Conservation (phyloP, 768 basidiomycete genomes). For the Podaxis rugospora region DNA sequence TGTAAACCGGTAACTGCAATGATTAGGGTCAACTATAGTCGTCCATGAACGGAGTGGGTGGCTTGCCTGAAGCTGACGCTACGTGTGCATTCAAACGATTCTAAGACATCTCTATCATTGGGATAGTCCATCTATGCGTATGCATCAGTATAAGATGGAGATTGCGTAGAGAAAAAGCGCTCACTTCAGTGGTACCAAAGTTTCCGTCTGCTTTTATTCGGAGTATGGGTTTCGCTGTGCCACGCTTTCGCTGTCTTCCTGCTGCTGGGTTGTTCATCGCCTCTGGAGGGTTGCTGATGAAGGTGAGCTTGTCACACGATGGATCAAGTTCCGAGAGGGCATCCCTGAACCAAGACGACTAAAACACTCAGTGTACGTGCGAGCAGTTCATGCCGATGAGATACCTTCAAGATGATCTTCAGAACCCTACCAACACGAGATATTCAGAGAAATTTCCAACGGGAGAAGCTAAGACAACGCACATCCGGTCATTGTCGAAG, state of each 20-base stretch:
- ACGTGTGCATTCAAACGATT: slow-evolving; percentile 78
- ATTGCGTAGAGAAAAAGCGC: background rate
- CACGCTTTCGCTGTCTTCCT: slow-evolving; percentile 17
- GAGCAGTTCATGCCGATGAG: slow-evolving; percentile 9
- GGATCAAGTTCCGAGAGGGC: slow-evolving; percentile 90
- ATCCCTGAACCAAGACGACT: slow-evolving; percentile 92
- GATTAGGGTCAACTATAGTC: background rate
- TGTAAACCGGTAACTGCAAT: slow-evolving; percentile 71
- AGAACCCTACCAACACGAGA: slow-evolving; percentile 45
- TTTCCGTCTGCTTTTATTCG: slow-evolving; percentile 78
- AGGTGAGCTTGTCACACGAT: slow-evolving; percentile 79
- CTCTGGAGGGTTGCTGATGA: slow-evolving; percentile 68
- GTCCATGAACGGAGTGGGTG: background rate
- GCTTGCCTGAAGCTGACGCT: slow-evolving; percentile 68
- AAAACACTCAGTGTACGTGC: background rate
- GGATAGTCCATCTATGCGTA: slow-evolving; percentile 91
- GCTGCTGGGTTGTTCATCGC: slow-evolving; percentile 15
- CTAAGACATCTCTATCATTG: slow-evolving; percentile 86
- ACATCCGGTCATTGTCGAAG: slow-evolving; percentile 67
- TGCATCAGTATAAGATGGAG: background rate
- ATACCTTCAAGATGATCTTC: slow-evolving; percentile 82
- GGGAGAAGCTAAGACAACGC: slow-evolving; percentile 17
- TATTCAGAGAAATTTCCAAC: background rate
- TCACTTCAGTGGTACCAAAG: slow-evolving; percentile 82
- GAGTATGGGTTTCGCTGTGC: slow-evolving; percentile 56